Evolutionary conservation across 768 basidiomycete species (phyloP), one percentile per base, ranked within the genome.

Genomic region (Pholiota molesta): DNA sequence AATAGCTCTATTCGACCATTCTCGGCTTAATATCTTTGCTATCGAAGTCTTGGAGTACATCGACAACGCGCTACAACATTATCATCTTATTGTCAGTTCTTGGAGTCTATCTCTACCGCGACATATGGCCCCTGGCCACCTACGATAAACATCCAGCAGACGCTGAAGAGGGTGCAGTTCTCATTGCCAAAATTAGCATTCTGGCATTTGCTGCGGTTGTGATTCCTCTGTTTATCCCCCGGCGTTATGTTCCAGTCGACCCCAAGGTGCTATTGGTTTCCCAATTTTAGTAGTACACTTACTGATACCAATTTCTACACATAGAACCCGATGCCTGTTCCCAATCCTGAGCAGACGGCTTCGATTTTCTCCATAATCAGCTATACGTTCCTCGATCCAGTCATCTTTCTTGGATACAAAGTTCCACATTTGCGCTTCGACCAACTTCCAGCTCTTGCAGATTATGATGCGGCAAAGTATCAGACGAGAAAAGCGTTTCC

Each of bases 91-190:
- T 77, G 37, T 77, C 61, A 57, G 73, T 67, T 62, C 75, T 65
- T 76, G 62, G 60, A 0, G 76, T 87, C 1, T 90, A 83, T 68
- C 66, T 73, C 21, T 85, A 85, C 68, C 80, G 87, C 33, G 81
- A 86, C 65, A 55, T 90, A 5, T 86, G 80, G 75, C 88, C 89
- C 10, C 69, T 90, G 5, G 76, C 79, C 16, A 88, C 83, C 4
- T 84, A 74, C 69, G 73, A 74, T 3, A 68, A 79, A 17, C 23
- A 52, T 4, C 84, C 86, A 1, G 62, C 72, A 11, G 88, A 89
- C 65, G 69, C 66, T 3, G 65, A 65, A 0, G 80, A 82, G 63
- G 81, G 82, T 2, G 59, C 61, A 29, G 40, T 82, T 11, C 74
- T 88, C 1, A 88, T 85, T 83, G 69, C 74, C 2, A 81, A 83